A percentile compares a stretch with the other conserved stretches of the same genome.
phyloP scores from a whole-genome alignment of 2,329 filamentous ascomycete genomes.

The Alternaria atra region DNA sequence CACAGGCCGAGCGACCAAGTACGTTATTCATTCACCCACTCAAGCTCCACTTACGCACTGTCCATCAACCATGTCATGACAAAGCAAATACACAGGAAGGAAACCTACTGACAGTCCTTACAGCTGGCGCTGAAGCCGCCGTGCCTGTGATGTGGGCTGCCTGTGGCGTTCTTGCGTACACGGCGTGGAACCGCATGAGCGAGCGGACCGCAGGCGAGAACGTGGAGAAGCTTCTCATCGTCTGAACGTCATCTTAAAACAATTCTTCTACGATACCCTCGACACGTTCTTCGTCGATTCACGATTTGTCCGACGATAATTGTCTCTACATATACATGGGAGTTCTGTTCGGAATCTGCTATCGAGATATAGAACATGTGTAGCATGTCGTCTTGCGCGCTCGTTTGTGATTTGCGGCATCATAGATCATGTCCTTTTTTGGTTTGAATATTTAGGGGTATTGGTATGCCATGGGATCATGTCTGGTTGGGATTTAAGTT shows the following conservation, averaged over 20 bases:
- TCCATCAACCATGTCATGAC: not conserved
- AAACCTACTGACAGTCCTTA: not conserved
- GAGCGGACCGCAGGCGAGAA: constrained; percentile 34
- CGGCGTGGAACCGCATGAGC: constrained; percentile 43
- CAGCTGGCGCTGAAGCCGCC: constrained; percentile 39
- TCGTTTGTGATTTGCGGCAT: not conserved
- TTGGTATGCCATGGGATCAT: not conserved
- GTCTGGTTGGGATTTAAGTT: not conserved
- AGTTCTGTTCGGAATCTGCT: not conserved
- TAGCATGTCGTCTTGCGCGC: not conserved
- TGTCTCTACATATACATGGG: not conserved
- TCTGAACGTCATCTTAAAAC: constrained; percentile 9
- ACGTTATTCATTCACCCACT: constrained; percentile 10
- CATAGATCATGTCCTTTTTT: not conserved
- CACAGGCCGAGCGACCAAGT: constrained; percentile 43
- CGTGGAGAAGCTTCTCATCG: constrained; percentile 43
- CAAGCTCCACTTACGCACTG: not conserved
- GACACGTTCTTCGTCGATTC: not conserved
- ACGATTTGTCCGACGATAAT: not conserved
- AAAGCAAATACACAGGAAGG: not conserved
- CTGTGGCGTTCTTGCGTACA: constrained; percentile 37
- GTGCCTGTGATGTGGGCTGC: constrained; percentile 45
- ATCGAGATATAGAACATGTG: not conserved
- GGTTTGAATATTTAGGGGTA: not conserved
- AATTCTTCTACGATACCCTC: constrained; percentile 11